Evolutionary conservation across 305 asterid genomes (phyloP).

Genomic region (Fraxinus ornus): DNA sequence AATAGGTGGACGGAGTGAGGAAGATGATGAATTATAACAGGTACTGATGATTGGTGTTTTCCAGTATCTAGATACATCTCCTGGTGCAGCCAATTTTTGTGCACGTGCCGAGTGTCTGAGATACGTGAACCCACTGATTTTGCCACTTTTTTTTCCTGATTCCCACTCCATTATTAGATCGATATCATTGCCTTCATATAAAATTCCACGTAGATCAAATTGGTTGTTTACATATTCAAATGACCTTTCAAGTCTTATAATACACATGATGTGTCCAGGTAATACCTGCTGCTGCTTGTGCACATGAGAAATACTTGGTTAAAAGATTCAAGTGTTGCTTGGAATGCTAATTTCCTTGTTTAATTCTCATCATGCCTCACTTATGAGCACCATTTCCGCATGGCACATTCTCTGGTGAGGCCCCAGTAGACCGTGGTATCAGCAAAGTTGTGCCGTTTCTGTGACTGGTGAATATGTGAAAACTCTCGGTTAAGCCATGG

Average conservation of each 20-base stretch:
- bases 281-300: neutral
- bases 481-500: neutral
- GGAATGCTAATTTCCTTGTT: neutral
- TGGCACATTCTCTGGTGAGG: neutral
- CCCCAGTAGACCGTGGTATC: neutral
- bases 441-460: neutral
- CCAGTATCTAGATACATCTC: neutral
- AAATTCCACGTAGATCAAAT: neutral
- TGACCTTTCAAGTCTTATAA: neutral
- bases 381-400: neutral
- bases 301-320: neutral
- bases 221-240: neutral
- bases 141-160: neutral
- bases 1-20: neutral
- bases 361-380: neutral
- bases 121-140: neutral
- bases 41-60: neutral
- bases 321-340: neutral
- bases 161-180: neutral
- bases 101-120: neutral
- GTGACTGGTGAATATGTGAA: neutral
- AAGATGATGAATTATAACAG: neutral
- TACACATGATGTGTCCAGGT: neutral
- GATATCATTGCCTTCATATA: neutral
- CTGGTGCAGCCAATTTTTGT: conserved; percentile 1